These are phyloP conservation scores for Plantago coronopus DNA, from an alignment of 305 asterid genomes.

Conservation along the genomic window DNA sequence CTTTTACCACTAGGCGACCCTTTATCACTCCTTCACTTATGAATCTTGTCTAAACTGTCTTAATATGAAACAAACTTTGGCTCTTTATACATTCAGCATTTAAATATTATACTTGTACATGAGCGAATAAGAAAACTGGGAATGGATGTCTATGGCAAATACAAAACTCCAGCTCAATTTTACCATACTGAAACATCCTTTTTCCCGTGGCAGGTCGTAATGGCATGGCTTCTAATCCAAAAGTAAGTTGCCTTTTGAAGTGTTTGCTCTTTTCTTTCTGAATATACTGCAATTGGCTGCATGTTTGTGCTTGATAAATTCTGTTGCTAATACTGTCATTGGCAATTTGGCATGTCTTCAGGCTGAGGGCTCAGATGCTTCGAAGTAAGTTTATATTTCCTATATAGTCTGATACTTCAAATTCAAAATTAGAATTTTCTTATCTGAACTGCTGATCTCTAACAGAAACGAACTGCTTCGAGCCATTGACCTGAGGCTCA, in stretches of 20 bases:
- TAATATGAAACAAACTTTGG: no score
- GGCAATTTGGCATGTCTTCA: slow-evolving; percentile 36
- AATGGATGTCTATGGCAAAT: no score
- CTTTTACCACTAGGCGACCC: no score
- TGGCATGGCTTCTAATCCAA: slow-evolving; percentile 29
- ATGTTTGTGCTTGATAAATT: slow-evolving; percentile 7
- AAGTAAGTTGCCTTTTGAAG: slow-evolving; percentile 33
- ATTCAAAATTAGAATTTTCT: slow-evolving; percentile 14
- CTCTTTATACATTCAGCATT: no score
- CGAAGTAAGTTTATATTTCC: slow-evolving; percentile 60
- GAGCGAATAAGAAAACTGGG: no score
- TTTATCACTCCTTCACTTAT: no score
- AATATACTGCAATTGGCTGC: slow-evolving; percentile 14
- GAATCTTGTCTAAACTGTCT: no score
- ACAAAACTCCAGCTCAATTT: no score
- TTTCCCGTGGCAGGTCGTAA: slow-evolving; percentile 36
- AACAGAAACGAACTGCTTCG: slow-evolving; percentile 80
- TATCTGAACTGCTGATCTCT: slow-evolving; percentile 23
- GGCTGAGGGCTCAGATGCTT: slow-evolving; percentile 66
- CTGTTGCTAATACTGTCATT: slow-evolving; percentile 20
- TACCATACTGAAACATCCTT: neutral
- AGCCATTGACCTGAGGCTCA: slow-evolving; percentile 80
- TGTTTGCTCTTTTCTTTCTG: neutral
- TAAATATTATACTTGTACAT: no score
- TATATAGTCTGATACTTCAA: slow-evolving; percentile 19